A percentile compares a stretch with the other conserved stretches of the same genome.
Conservation (phyloP, 2,329 filamentous ascomycete genomes). For the Penicillium sp. region DNA sequence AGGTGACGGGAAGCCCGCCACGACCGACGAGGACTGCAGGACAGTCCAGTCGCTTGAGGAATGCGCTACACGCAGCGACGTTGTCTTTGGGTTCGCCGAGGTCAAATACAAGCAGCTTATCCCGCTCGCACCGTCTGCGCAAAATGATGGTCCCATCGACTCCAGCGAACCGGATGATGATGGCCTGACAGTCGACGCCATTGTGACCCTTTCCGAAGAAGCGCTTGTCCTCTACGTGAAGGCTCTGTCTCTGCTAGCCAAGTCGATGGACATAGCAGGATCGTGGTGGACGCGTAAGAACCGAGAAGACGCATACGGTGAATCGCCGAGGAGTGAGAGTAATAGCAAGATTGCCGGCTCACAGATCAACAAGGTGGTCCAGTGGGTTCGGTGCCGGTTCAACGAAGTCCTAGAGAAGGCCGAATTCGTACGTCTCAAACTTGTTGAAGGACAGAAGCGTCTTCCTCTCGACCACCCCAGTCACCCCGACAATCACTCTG, state of each 20-base stretch:
- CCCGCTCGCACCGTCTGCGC: conserved; percentile 69
- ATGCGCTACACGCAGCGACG: conserved; percentile 85
- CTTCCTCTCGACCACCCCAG: conserved; percentile 80
- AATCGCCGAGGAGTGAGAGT: conserved; percentile 44
- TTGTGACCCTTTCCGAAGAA: conserved; percentile 85
- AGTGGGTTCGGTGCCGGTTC: conserved; percentile 91
- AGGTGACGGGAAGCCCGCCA: conserved; percentile 58
- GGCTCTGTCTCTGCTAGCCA: conserved; percentile 79
- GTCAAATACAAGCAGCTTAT: conserved; percentile 98
- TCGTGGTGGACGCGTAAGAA: conserved; percentile 83
- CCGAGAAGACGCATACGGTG: conserved; percentile 55
- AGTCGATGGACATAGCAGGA: conserved; percentile 92
- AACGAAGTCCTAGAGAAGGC: conserved; percentile 97
- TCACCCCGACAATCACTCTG: conserved; percentile 72
- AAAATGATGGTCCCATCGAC: conserved; percentile 37
- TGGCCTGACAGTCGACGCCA: conserved; percentile 77
- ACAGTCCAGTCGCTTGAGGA: conserved; percentile 83
- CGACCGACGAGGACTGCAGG: conserved; percentile 71
- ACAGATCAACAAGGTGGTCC: conserved; percentile 87
- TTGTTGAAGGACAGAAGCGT: conserved; percentile 78
- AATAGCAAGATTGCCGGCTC: conserved; percentile 53
- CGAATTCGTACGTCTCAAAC: conserved; percentile 82
- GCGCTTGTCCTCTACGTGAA: conserved; percentile 95
- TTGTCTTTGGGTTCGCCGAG: conserved; percentile 95
- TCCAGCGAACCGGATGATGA: conserved; percentile 56